Evolutionary conservation across 345 rosid species (phyloP), one percentile per base, ranked within the genome.

Genomic region (Eucalyptus pauciflora): DNA sequence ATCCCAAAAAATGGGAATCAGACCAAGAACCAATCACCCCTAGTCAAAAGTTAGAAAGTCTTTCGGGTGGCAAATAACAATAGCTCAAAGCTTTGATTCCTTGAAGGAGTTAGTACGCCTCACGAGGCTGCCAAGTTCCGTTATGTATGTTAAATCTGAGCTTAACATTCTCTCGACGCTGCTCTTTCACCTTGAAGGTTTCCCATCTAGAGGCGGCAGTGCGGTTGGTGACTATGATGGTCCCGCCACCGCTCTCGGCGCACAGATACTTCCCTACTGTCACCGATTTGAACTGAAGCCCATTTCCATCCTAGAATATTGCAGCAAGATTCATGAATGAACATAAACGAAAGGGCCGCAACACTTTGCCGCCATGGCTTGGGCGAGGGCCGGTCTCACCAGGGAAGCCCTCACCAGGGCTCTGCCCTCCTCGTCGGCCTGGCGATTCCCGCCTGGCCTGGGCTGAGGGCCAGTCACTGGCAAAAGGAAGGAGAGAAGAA

Each of bases 171-270:
- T 13, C 31, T 49, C 1, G 7, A 18, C 20, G 13, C 15, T 48
- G 45, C 18, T 27, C 86, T 20, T 62, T 90, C 88, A 95, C 96
- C 81, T 51, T 92, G 88, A 95, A 94, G 37, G 95, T 94, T 87
- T 95, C 97, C 97, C 96, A 95, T 88, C 91, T 91, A 8, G 95
- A 94, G 45, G 95, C 93, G 29, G 92, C 18, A 25, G 92, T 60
- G 10, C 95, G 60, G 88, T 95, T 94, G 14, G 95, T 95, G 80
- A 94, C 96, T 4, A 95, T 56, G 87, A 92, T 89, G 3, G 90
- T 89, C 85, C 96, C 96, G 51, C 97, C 97, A 37, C 96, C 96
- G 11, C 83, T 8, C 89, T 93, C 94, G 2, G 97, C 96, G 52
- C 89, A 89, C 13, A 94, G 95, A 88, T 91, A 94, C 91, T 94